Evolutionary conservation across 768 basidiomycete genomes (phyloP).

Genomic region (Suillus tomentosus): DNA sequence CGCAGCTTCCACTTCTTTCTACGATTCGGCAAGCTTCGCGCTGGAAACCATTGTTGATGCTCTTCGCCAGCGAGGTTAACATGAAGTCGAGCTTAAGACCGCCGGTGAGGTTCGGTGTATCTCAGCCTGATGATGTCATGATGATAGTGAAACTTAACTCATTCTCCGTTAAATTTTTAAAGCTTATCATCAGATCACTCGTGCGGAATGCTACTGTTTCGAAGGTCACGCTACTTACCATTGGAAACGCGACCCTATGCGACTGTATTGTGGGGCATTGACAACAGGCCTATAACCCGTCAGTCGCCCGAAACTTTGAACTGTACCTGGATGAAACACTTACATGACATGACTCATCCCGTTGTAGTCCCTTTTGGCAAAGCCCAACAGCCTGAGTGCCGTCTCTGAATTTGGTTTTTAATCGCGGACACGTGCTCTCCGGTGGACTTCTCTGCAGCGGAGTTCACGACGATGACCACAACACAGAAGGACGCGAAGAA

Average conservation of each 20-base stretch:
- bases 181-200: too few relatives aligned
- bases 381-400: neutral
- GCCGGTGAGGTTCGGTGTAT: too few relatives aligned
- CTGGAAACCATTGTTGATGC: too few relatives aligned
- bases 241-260: neutral
- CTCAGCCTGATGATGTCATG: too few relatives aligned
- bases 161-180: too few relatives aligned
- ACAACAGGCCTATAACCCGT: neutral
- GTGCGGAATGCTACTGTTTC: too few relatives aligned
- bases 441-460: neutral
- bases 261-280: neutral
- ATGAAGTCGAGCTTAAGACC: too few relatives aligned
- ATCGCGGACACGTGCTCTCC: neutral
- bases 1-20: too few relatives aligned
- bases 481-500: neutral
- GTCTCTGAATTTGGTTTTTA: neutral
- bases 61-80: too few relatives aligned
- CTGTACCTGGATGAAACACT: neutral
- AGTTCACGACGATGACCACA: neutral
- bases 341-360: neutral
- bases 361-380: neutral
- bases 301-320: too few relatives aligned
- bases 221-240: neutral
- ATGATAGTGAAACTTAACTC: too few relatives aligned
- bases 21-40: too few relatives aligned